Conservation (phyloP, 805 yeast species). For the Lachancea waltii region DNA sequence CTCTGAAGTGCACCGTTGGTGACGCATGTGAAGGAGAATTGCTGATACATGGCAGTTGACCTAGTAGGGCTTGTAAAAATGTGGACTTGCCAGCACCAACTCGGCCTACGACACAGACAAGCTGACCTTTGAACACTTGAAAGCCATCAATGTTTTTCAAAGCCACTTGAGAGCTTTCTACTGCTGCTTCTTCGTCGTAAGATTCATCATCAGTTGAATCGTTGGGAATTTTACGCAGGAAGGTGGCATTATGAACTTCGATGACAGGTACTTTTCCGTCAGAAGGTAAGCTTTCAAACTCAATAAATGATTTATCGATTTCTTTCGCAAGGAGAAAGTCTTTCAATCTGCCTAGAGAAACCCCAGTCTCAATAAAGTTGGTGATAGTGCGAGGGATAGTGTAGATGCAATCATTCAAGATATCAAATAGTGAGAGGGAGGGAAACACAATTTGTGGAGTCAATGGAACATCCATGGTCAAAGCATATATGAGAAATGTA, state of each 20-base stretch:
- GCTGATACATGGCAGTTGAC: constrained; percentile 41
- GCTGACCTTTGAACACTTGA: constrained; percentile 44
- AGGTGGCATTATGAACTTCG: constrained; percentile 43
- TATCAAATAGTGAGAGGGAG: constrained; percentile 52
- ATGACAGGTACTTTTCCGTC: constrained; percentile 31
- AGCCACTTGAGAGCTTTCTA: constrained; percentile 44
- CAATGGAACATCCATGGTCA: constrained; percentile 41
- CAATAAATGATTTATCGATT: constrained; percentile 36
- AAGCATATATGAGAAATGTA: constrained; percentile 50
- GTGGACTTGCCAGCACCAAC: constrained; percentile 69
- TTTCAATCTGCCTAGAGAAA: constrained; percentile 49
- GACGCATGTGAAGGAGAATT: constrained; percentile 33
- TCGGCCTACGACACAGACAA: constrained; percentile 57
- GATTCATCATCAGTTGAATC: constrained; percentile 13
- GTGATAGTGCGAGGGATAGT: constrained; percentile 54
- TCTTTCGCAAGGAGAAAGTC: constrained; percentile 44
- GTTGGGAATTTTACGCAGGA: constrained; percentile 41
- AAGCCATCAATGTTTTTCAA: constrained; percentile 42
- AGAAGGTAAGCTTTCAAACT: constrained; percentile 19
- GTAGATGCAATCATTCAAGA: constrained; percentile 52
- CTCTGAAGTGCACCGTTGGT: constrained; percentile 28
- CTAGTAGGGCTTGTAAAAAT: constrained; percentile 46
- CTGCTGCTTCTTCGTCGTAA: constrained; percentile 38
- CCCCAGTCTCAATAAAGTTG: constrained; percentile 50
- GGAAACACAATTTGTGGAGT: constrained; percentile 68